phyloP scores from a whole-genome alignment of 495 filamentous ascomycete species.

The Oidiodendron maius region DNA sequence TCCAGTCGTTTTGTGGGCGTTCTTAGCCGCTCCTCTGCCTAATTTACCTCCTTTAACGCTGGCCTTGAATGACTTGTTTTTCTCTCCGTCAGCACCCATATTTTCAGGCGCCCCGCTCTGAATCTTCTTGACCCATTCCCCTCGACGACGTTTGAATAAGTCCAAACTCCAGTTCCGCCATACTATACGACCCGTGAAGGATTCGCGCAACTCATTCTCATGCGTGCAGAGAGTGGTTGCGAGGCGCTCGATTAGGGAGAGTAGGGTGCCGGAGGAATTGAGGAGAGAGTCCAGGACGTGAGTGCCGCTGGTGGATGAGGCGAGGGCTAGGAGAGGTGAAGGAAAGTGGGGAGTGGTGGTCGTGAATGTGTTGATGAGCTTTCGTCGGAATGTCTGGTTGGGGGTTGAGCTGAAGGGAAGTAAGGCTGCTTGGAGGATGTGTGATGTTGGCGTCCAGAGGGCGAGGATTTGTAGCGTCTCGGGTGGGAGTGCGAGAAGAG shows the following conservation, averaged over 20 bases:
- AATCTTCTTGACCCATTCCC: constrained; percentile 22
- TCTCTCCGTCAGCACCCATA: neutral
- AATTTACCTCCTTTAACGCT: neutral
- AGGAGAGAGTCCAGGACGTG: constrained; percentile 77
- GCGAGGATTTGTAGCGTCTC: constrained; percentile 13
- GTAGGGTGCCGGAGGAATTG: constrained; percentile 53
- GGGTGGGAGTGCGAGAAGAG: constrained; percentile 13
- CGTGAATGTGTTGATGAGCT: constrained; percentile 20
- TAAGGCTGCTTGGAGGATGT: constrained; percentile 23
- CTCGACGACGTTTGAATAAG: constrained; percentile 49
- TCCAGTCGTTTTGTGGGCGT: constrained; percentile 11
- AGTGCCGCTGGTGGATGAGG: constrained; percentile 65
- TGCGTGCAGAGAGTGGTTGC: constrained; percentile 35
- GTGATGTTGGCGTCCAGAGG: constrained; percentile 19
- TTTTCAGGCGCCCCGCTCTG: constrained; percentile 2
- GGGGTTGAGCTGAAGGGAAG: neutral
- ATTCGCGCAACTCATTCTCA: constrained; percentile 65
- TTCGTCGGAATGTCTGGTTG: constrained; percentile 17
- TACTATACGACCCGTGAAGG: constrained; percentile 70
- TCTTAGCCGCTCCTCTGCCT: neutral
- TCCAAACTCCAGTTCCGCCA: constrained; percentile 95
- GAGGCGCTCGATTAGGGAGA: constrained; percentile 47
- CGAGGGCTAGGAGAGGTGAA: constrained; percentile 49
- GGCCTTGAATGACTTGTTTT: neutral
- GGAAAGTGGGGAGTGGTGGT: constrained; percentile 18